Conservation (phyloP, 768 basidiomycete genomes). For the Tylopilus balloui region DNA sequence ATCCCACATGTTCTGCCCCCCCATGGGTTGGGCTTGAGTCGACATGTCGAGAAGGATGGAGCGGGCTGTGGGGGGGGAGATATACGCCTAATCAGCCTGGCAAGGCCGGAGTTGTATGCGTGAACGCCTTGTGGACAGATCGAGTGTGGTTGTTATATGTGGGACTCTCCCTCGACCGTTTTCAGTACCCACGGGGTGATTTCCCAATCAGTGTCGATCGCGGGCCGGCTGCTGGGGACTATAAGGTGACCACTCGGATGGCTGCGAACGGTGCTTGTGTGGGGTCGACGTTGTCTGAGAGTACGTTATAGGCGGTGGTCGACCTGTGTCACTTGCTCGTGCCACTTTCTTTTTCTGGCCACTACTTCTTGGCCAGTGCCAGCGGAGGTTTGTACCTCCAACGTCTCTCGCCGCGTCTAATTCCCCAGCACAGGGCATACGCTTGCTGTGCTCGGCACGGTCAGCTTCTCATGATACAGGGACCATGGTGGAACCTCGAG, state of each 20-base stretch:
- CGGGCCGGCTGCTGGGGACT: slow-evolving; percentile 10
- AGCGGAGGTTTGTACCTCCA: no score
- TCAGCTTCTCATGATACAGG: no score
- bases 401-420: no score
- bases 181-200: slow-evolving; percentile 8
- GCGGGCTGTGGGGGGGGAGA: not conserved
- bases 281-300: not conserved
- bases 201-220: not conserved
- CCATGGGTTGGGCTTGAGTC: slow-evolving; percentile 14
- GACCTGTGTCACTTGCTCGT: not conserved
- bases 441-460: no score
- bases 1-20: slow-evolving; percentile 16
- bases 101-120: not conserved
- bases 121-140: not conserved
- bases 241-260: slow-evolving; percentile 1
- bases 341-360: not conserved
- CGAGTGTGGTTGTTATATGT: not conserved
- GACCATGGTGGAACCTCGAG: no score
- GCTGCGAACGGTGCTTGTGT: not conserved
- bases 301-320: not conserved
- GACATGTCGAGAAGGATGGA: slow-evolving; percentile 20
- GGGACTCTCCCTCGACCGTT: not conserved
- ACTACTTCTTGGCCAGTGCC: no score
- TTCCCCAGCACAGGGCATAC: no score
- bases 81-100: slow-evolving; percentile 3